Conservation (phyloP, 495 filamentous ascomycete genomes). For the Friedmanniomyces endolithicus region DNA sequence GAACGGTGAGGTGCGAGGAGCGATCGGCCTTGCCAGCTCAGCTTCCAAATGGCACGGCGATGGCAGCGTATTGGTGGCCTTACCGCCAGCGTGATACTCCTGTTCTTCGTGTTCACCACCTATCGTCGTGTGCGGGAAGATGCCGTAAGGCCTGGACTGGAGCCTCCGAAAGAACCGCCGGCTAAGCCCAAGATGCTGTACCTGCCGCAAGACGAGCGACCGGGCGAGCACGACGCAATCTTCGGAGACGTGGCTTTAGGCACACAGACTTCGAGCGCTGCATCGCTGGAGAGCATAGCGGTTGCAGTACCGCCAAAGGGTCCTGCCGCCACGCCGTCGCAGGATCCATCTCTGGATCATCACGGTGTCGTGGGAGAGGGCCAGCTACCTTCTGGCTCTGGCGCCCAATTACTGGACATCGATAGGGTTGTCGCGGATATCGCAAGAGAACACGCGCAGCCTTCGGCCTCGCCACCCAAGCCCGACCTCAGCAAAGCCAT, state of each 20-base stretch:
- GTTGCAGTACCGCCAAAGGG: too few relatives aligned
- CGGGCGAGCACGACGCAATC: too few relatives aligned
- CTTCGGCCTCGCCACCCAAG: neutral
- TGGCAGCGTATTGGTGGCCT: neutral
- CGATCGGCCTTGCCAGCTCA: too few relatives aligned
- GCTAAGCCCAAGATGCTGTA: neutral
- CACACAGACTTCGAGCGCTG: too few relatives aligned
- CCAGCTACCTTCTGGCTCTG: neutral
- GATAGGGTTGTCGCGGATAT: too few relatives aligned
- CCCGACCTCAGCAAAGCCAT: constrained; percentile 6
- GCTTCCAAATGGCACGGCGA: neutral
- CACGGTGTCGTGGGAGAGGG: neutral
- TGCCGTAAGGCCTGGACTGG: neutral
- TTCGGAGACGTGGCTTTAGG: too few relatives aligned
- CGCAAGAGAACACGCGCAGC: neutral
- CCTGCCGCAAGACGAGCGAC: neutral
- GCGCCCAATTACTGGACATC: neutral
- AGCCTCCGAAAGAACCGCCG: neutral
- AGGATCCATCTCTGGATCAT: neutral
- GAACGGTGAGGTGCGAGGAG: too few relatives aligned
- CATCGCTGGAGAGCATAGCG: too few relatives aligned
- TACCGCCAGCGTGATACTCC: neutral
- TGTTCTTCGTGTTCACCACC: neutral
- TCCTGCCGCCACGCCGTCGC: neutral
- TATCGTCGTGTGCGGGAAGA: neutral